These are phyloP conservation scores for Acacia melanoxylon DNA, from an alignment of 306 rosid species.

Conservation along the genomic window DNA sequence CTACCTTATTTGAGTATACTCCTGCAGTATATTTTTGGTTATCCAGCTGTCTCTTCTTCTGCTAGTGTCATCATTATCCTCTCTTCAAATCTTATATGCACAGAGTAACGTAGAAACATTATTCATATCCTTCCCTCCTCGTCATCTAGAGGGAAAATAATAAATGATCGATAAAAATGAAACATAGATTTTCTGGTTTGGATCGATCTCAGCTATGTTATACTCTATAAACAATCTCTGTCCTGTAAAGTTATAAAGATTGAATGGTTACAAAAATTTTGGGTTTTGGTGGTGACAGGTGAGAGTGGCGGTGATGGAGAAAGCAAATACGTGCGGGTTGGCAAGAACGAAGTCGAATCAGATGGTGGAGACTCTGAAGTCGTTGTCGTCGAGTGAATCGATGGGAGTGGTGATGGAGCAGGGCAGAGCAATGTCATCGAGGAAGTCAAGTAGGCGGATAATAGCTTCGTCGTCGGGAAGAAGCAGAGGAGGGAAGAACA, in stretches of 20 bases:
- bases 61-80: neutral
- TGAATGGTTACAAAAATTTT: neutral
- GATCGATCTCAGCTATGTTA: no score
- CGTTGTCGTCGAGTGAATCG: constrained; percentile 46
- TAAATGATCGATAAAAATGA: no score
- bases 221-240: no score
- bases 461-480: constrained; percentile 61
- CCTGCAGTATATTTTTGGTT: neutral
- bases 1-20: neutral
- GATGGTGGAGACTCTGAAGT: constrained; percentile 64
- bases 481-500: constrained; percentile 45
- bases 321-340: constrained; percentile 40
- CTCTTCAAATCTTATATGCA: neutral
- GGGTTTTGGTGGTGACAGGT: neutral
- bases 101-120: neutral
- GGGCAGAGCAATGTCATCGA: constrained; percentile 37
- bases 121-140: neutral
- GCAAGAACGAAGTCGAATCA: constrained; percentile 85
- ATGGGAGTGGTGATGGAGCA: constrained; percentile 26
- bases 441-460: constrained; percentile 74
- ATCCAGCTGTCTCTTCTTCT: neutral
- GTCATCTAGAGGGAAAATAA: neutral
- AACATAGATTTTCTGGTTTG: neutral
- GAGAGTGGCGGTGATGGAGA: constrained; percentile 49
- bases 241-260: neutral